phyloP scores from a whole-genome alignment of 2,329 filamentous ascomycete species.

The Sclerotinia sclerotiorum region DNA sequence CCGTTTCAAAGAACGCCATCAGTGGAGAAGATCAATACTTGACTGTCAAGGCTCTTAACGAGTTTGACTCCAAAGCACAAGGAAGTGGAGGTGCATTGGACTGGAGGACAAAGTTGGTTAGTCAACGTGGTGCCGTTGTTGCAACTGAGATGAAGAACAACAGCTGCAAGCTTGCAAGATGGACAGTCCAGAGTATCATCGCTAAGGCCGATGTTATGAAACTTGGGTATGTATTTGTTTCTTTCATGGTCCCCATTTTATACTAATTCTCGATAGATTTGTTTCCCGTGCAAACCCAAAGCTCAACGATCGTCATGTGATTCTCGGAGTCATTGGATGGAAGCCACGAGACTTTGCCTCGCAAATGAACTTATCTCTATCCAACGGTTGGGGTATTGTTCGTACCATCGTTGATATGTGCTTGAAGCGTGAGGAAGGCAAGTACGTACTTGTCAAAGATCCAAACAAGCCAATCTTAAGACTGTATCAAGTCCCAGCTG shows the following conservation, averaged over 20 bases:
- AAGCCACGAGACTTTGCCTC: conserved; percentile 95
- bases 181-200: conserved; percentile 95
- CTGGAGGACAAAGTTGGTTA: conserved; percentile 93
- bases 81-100: conserved; percentile 92
- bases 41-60: conserved; percentile 94
- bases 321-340: conserved; percentile 94
- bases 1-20: conserved; percentile 91
- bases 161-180: conserved; percentile 95
- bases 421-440: conserved; percentile 73
- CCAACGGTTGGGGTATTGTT: conserved; percentile 98
- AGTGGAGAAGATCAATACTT: conserved; percentile 88
- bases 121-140: conserved; percentile 93
- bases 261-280: conserved; percentile 60
- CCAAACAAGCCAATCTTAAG: conserved; percentile 96
- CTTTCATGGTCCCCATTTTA: not conserved
- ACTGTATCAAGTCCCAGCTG: conserved; percentile 84
- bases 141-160: conserved; percentile 99
- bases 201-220: conserved; percentile 99
- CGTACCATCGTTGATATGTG: conserved; percentile 97
- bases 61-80: conserved; percentile 98
- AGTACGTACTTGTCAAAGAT: conserved; percentile 83
- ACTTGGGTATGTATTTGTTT: conserved; percentile 69
- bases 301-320: conserved; percentile 87
- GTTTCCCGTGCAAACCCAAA: conserved; percentile 93
- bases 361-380: conserved; percentile 97